Evolutionary conservation across 2,329 filamentous ascomycete genomes (phyloP), one percentile per base, ranked within the genome.

Genomic region (Phialophora chinensis): DNA sequence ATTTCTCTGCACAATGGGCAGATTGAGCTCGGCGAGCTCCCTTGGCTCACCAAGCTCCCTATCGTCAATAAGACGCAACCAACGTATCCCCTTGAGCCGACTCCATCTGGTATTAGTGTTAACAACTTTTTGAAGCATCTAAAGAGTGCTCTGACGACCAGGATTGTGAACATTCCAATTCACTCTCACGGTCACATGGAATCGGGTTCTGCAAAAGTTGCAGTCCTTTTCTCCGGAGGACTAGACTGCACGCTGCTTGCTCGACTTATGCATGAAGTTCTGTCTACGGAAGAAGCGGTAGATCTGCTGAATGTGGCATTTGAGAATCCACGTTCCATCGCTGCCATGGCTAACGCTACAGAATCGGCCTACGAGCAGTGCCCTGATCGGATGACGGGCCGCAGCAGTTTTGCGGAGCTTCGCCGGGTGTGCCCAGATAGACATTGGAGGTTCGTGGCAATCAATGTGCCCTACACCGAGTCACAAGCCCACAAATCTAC

Each of bases 251-350:
- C 93, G 0, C 83, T 97, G 0, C 83, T 99, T 57, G 94, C 94
- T 25, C 87, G 93, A 52, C 79, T 98, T 27, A 83, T 86, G 11
- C 91, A 97, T 75, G 90, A 96, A 12, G 78, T 96, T 2, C 76
- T 98, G 1, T 90, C 91, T 0, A 14, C 75, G 0, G 78, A 84
- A 3, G 89, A 96, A 73, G 81, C 85, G 1, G 88, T 99, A 67
- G 95, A 98, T 75, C 83, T 99, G 8, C 85, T 99, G 69, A 99
- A 99, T 72, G 94, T 99, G 54, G 95, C 94, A 0, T 99, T 99
- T 74, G 92, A 99, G 77, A 99, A 99, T 71, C 94, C 93, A 0
- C 86, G 91, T 35, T 87, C 89, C 70, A 88, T 85, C 66, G 88
- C 71, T 72, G 87, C 81, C 17, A 78, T 76, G 27, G 67, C 63